phyloP scores from a whole-genome alignment of 371 early-diverging fungal genomes.

The Catenaria anguillulae region DNA sequence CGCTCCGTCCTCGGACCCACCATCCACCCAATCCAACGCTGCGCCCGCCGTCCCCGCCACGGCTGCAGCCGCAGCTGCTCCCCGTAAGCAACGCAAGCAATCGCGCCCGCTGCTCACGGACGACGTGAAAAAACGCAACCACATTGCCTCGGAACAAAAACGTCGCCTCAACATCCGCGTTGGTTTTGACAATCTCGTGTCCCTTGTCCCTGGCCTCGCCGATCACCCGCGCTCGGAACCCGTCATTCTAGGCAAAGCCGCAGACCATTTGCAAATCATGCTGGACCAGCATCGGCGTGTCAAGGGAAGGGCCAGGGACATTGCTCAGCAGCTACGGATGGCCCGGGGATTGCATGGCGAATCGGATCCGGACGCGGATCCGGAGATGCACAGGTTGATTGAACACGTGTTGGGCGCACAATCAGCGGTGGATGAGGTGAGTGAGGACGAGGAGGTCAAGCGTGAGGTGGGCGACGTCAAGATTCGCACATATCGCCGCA shows the following conservation, averaged over 20 bases:
- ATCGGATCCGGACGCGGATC: too few relatives aligned
- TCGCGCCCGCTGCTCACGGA: conserved; percentile 63
- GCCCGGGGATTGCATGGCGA: too few relatives aligned
- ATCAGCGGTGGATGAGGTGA: background rate
- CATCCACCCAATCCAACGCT: background rate
- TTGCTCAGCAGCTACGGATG: too few relatives aligned
- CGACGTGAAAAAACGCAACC: conserved; percentile 86
- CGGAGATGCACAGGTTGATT: too few relatives aligned
- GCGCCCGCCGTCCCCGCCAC: background rate
- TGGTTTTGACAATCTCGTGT: conserved; percentile 66
- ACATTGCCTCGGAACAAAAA: conserved; percentile 82
- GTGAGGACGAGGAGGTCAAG: background rate
- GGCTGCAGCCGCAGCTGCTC: background rate
- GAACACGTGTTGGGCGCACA: too few relatives aligned
- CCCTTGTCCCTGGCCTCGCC: conserved; percentile 57
- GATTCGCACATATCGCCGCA: conserved; percentile 3
- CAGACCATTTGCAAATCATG: conserved; percentile 20
- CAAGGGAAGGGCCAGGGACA: conserved; percentile 9
- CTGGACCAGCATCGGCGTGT: conserved; percentile 16
- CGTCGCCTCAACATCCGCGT: conserved; percentile 69
- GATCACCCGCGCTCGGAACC: conserved; percentile 30
- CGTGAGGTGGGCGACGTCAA: background rate
- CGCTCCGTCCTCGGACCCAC: too few relatives aligned
- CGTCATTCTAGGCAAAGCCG: conserved; percentile 28
- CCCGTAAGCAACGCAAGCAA: conserved; percentile 12